Percentiles rank a stretch among this genome's conserved stretches.
These are phyloP conservation scores for Alternaria gaisen DNA, from an alignment of 2,329 filamentous ascomycete species.

Conservation along the genomic window DNA sequence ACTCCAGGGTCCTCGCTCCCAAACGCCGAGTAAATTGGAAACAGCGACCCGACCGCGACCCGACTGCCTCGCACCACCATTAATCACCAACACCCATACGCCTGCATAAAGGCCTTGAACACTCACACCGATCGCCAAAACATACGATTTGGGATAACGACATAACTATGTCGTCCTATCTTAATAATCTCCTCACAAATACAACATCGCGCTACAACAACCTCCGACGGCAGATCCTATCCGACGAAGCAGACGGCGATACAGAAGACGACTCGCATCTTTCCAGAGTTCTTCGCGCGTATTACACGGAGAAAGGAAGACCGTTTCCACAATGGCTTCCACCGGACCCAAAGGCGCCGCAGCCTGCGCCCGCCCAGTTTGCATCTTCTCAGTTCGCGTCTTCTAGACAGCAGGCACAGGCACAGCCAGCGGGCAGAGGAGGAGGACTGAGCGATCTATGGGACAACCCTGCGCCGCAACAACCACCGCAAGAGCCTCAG, in stretches of 20 bases:
- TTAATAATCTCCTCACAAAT: slow-evolving; percentile 73
- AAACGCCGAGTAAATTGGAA: slow-evolving; percentile 26
- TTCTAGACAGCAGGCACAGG: slow-evolving; percentile 51
- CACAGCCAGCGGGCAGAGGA: slow-evolving; percentile 41
- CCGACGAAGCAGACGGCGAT: slow-evolving; percentile 64
- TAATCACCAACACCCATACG: slow-evolving; percentile 9
- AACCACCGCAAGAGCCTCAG: slow-evolving; percentile 51
- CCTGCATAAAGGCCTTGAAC: slow-evolving; percentile 4
- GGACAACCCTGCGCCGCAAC: slow-evolving; percentile 56
- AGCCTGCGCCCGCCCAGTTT: slow-evolving; percentile 58
- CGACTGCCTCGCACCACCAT: slow-evolving; percentile 10
- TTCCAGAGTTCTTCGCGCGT: slow-evolving; percentile 88
- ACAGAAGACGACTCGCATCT: slow-evolving; percentile 91
- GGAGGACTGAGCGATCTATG: slow-evolving; percentile 68
- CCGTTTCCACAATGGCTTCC: slow-evolving; percentile 87
- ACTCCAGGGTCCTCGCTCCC: slow-evolving; percentile 12
- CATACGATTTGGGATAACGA: not conserved
- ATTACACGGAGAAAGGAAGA: slow-evolving; percentile 89
- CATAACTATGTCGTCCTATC: slow-evolving; percentile 70
- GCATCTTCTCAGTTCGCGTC: slow-evolving; percentile 63
- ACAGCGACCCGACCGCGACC: slow-evolving; percentile 16
- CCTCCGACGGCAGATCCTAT: slow-evolving; percentile 71
- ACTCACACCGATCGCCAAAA: not conserved
- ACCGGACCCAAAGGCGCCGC: slow-evolving; percentile 80
- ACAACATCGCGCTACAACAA: slow-evolving; percentile 67